Conservation (phyloP, 345 rosid genomes). For the Moricandia arvensis region DNA sequence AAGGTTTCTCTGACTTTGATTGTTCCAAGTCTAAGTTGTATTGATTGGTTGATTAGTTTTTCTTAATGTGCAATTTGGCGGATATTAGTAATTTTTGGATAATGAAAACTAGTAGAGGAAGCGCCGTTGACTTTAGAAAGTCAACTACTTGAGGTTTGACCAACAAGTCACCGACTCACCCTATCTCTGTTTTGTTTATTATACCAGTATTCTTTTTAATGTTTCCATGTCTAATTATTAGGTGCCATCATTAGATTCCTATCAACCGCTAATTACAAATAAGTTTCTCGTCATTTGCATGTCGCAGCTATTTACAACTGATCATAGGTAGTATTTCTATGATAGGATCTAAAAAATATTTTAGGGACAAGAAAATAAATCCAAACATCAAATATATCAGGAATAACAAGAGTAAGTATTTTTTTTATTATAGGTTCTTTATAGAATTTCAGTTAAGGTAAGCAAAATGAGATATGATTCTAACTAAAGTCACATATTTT, state of each 20-base stretch:
- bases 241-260: constrained; percentile 7
- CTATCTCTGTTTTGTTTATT: neutral
- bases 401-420: too few relatives aligned
- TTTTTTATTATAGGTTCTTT: too few relatives aligned
- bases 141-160: constrained; percentile 22
- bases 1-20: constrained; percentile 26
- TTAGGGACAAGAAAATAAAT: too few relatives aligned
- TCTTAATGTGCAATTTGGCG: constrained; percentile 5
- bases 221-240: neutral
- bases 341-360: too few relatives aligned
- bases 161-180: neutral
- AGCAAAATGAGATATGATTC: too few relatives aligned
- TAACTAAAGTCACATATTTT: too few relatives aligned
- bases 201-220: neutral
- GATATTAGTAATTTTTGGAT: constrained; percentile 9
- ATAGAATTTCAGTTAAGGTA: too few relatives aligned
- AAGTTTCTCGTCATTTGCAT: too few relatives aligned
- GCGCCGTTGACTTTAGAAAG: constrained; percentile 5
- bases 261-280: neutral
- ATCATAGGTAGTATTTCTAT: too few relatives aligned
- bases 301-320: too few relatives aligned
- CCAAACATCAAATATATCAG: too few relatives aligned
- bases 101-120: neutral
- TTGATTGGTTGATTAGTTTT: constrained; percentile 4
- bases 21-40: constrained; percentile 18